Evolutionary conservation across 2,329 filamentous ascomycete genomes (phyloP), one percentile per base, ranked within the genome.

Genomic region (Neofusicoccum ribis): DNA sequence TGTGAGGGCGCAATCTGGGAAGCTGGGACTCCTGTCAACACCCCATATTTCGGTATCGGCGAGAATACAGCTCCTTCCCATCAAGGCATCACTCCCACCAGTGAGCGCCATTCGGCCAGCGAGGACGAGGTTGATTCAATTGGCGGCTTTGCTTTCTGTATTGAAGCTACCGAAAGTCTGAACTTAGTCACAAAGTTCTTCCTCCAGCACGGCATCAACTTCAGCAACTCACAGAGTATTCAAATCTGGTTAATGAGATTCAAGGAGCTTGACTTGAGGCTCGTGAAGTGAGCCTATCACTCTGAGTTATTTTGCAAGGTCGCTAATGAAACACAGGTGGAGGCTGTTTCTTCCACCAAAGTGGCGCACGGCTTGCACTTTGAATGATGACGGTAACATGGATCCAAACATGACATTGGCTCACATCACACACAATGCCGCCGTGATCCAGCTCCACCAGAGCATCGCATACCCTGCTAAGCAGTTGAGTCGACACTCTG

Each of bases 21-120:
- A 39, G 65, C 66, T 51, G 70, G 69, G 17, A 70, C 67, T 7
- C 69, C 70, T 23, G 67, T 71, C 0, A 67, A 63, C 1, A 77
- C 79, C 1, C 79, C 79, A 0, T 80, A 76, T 62, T 81, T 81
- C 67, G 79, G 79, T 5, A 73, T 81, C 5, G 72, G 76, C 2
- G 76, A 79, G 37, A 72, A 72, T n/a, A 37, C n/a, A 50, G 70
- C 72, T 9, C 69, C 68, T 36, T n/a, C 51, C 65, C 34, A 67
- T 37, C 65, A 62, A 39, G 67, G 67, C 12, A 50, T 67, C 2
- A 65, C 71, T 11, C 70, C 66, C 41, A 69, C 50, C 52, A 67
- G 58, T 41, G 69, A 52, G 67, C 68, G 64, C 36, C 69, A 71
- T 3, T 65, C 67, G 12, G 71, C 70, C 2, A 72, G 71, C 8